Conservation (phyloP, 108 stramenopile genomes). For the Skeletonema potamos region DNA sequence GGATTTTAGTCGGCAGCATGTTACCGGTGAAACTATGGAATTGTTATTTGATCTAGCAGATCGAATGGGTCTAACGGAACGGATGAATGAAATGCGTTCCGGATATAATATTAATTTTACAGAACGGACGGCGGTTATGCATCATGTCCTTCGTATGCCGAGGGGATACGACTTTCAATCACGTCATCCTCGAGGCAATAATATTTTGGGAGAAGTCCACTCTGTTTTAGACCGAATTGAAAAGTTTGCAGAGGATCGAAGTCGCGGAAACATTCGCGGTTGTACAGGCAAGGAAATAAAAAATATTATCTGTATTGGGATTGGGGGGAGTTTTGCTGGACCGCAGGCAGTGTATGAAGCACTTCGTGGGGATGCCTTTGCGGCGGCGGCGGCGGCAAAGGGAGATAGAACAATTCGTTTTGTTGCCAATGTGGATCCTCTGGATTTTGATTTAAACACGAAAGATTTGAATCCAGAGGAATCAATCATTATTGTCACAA, state of each 20-base stretch:
- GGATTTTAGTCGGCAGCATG: slow-evolving; percentile 96
- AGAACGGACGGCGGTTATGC: slow-evolving; percentile 70
- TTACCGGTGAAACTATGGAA: slow-evolving; percentile 94
- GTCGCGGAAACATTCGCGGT: slow-evolving; percentile 67
- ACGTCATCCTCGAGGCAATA: slow-evolving; percentile 52
- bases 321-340: slow-evolving; percentile 89
- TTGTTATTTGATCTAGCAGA: slow-evolving; percentile 92
- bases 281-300: slow-evolving; percentile 88
- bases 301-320: slow-evolving; percentile 88
- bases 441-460: slow-evolving; percentile 83
- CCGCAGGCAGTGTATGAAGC: slow-evolving; percentile 95
- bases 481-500: slow-evolving; percentile 73
- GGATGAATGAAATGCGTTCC: slow-evolving; percentile 69
- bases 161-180: slow-evolving; percentile 39
- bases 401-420: slow-evolving; percentile 73
- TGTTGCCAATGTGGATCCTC: slow-evolving; percentile 97
- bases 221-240: slow-evolving; percentile 66
- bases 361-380: slow-evolving; percentile 65
- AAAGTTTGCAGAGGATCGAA: slow-evolving; percentile 72
- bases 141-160: slow-evolving; percentile 77
- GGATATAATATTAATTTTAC: slow-evolving; percentile 79
- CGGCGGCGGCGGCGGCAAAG: slow-evolving; percentile 57
- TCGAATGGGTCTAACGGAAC: slow-evolving; percentile 72
- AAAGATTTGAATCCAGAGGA: slow-evolving; percentile 71
- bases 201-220: slow-evolving; percentile 79